These are phyloP conservation scores for Betula pendula DNA, from an alignment of 306 rosid species.

Conservation along the genomic window DNA sequence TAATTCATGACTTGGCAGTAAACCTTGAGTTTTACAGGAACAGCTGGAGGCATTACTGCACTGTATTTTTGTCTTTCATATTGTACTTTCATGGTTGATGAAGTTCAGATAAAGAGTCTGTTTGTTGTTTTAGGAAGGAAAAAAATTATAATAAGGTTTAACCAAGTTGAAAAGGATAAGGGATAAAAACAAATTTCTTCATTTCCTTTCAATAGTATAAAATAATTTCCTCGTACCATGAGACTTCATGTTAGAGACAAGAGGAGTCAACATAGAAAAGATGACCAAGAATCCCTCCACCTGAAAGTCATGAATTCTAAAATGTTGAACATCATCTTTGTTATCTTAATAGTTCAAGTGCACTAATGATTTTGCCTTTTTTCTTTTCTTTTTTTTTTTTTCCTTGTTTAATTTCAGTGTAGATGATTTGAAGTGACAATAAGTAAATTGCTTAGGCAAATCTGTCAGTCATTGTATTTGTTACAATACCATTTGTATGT, in stretches of 20 bases:
- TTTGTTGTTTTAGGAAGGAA: not conserved
- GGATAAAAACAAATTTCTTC: not conserved
- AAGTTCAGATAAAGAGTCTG: not conserved
- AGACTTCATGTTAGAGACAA: not conserved
- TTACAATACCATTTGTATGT: not conserved
- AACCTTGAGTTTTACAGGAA: not conserved
- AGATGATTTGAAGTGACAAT: not conserved
- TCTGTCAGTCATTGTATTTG: constrained; percentile 9
- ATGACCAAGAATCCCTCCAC: not conserved
- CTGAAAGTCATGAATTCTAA: not conserved
- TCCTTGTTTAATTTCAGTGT: too few relatives aligned
- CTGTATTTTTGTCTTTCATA: not conserved
- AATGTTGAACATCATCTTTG: not conserved
- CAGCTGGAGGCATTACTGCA: not conserved
- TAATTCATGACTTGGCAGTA: not conserved
- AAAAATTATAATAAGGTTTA: not conserved
- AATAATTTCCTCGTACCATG: not conserved
- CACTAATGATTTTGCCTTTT: not conserved
- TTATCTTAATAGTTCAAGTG: not conserved
- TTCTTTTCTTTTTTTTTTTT: not conserved
- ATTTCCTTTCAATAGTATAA: not conserved
- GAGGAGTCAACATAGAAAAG: not conserved
- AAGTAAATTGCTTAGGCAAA: not conserved
- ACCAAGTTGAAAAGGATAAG: not conserved
- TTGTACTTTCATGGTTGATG: not conserved